These are phyloP conservation scores for Chlamydomonas eustigma DNA, from an alignment of 139 green algal species.

Conservation along the genomic window DNA sequence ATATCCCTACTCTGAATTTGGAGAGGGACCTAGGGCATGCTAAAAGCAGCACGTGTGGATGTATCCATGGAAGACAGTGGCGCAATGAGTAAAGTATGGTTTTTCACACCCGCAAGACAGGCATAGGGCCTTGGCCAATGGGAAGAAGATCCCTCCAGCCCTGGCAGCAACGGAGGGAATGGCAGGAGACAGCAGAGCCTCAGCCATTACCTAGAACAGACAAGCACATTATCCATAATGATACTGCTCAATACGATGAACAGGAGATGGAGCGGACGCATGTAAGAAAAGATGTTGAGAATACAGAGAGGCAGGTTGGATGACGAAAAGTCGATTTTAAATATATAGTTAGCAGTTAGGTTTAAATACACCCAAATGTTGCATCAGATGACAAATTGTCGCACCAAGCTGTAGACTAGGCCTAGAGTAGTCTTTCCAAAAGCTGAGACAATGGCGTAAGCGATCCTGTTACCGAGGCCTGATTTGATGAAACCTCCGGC, in stretches of 20 bases:
- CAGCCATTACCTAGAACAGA: slow-evolving; percentile 56
- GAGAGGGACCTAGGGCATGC: no score
- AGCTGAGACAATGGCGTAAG: slow-evolving; percentile 89
- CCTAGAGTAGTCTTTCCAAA: slow-evolving; percentile 97
- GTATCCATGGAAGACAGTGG: no score
- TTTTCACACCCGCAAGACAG: slow-evolving; percentile 33
- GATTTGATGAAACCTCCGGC: slow-evolving; percentile 98
- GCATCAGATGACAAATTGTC: not conserved
- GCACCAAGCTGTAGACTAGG: slow-evolving; percentile 91
- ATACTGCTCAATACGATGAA: no score
- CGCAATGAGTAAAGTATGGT: no score
- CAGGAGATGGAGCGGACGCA: no score
- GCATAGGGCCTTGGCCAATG: slow-evolving; percentile 92
- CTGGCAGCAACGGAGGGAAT: slow-evolving; percentile 95
- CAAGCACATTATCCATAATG: not conserved
- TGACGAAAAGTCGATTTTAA: no score
- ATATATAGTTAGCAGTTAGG: no score
- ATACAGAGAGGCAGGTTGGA: no score
- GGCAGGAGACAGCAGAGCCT: slow-evolving; percentile 94
- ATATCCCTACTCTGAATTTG: no score
- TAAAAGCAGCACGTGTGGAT: no score
- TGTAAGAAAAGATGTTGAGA: no score
- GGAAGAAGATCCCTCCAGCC: slow-evolving; percentile 97
- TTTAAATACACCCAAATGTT: no score
- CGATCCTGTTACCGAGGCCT: slow-evolving; percentile 93